Conservation (phyloP, 805 yeast species). For the Ogataea ganodermae region DNA sequence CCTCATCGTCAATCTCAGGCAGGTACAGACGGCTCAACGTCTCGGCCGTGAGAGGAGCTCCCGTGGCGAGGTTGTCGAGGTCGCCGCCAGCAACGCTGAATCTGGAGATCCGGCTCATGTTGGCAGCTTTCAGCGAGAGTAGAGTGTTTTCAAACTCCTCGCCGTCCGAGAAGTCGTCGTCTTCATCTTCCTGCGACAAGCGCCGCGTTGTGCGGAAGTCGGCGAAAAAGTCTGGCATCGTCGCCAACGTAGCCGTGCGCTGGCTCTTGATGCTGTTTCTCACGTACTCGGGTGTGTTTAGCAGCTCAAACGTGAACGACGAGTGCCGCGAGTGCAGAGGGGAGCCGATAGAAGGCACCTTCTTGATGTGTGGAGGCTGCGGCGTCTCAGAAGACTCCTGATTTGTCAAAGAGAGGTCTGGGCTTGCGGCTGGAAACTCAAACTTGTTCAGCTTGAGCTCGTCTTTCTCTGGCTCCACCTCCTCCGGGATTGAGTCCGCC, state of each 20-base stretch:
- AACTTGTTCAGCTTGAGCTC: constrained; percentile 21
- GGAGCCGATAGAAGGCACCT: constrained; percentile 25
- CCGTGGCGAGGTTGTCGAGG: constrained; percentile 14
- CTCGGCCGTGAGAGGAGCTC: constrained; percentile 11
- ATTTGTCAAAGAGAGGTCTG: neutral
- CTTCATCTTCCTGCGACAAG: neutral
- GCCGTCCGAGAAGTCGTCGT: constrained; percentile 19
- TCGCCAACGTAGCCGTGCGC: neutral
- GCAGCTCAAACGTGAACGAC: constrained; percentile 29
- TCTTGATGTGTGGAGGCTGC: constrained; percentile 21
- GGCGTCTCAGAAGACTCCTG: neutral
- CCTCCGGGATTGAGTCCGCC: constrained; percentile 12
- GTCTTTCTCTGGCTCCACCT: constrained; percentile 14
- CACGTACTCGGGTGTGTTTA: constrained; percentile 21
- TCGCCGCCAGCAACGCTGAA: constrained; percentile 23
- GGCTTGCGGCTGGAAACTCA: constrained; percentile 16
- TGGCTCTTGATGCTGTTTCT: constrained; percentile 3
- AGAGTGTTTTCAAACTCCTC: constrained; percentile 24
- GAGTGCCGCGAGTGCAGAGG: constrained; percentile 31
- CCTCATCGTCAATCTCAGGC: constrained; percentile 17
- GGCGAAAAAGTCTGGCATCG: constrained; percentile 7
- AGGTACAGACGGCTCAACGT: constrained; percentile 17
- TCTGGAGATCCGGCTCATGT: constrained; percentile 28
- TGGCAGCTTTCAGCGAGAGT: constrained; percentile 31
- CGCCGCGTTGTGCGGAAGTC: constrained; percentile 5